Base-by-base conservation (phyloP, 805 yeast species). In the Kazachstania kunashirensis region DNA sequence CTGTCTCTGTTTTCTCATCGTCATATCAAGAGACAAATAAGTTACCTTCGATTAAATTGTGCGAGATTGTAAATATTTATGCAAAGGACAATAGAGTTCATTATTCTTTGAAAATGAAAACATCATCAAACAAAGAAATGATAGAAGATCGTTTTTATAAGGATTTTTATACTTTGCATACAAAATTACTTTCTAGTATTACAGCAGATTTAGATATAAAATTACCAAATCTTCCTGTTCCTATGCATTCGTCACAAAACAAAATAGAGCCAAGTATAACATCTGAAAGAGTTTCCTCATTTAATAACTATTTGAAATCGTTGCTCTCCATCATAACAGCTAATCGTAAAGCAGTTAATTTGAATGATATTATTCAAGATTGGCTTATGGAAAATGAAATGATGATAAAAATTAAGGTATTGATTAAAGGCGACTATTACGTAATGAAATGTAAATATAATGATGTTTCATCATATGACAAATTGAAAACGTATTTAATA, bases 141-240 rank as follows among this genome's bases (percentile, higher is more conserved):
- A 36, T 15, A 7, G 36, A 45, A 19, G 30, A 39, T 20, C 38
- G 48, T 9, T 45, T 43, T 28, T 50, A 49, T 25, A 45, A 47
- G 15, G 50, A 50, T 31, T 50, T 50, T 33, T 52, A 50, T 33
- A 26, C 34, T 17, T 33, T 52, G 33, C 57, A 52, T 32, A 27
- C 41, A 10, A 35, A 40, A 32, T 14, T 50, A 29, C 16, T 46
- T 12, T 31, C 10, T 14, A 19, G 10, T 8, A 24, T 5, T 2
- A 15, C 35, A 3, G 11, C 15, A 7, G 24, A 15, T 15, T 7
- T 13, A 5, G 14, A 19, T 8, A 5, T 28, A 4, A 6, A 33
- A 21, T 10, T 39, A 7, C 49, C 49, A n/a, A 29, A 17, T 12
- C 28, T 45, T 31, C 49, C 49, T 10, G 21, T 36, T 11, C 49